These are phyloP conservation scores for Brassica balearica DNA, from an alignment of 441 rosid species.

Conservation along the genomic window DNA sequence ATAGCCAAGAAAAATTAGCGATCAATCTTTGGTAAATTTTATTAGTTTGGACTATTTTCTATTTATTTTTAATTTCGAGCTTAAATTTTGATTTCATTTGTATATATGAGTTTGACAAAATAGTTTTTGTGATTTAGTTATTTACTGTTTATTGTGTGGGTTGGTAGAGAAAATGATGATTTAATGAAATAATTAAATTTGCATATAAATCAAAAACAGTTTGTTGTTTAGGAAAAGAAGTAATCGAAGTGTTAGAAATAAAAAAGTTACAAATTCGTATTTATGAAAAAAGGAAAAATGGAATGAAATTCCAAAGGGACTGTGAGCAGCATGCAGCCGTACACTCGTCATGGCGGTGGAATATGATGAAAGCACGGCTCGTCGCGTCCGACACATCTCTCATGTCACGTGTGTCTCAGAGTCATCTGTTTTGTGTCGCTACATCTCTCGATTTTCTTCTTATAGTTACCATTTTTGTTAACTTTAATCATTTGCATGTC, in stretches of 20 bases:
- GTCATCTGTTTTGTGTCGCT: constrained; percentile 17
- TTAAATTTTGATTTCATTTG: no score
- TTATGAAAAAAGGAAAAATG: neutral
- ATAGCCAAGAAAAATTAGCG: no score
- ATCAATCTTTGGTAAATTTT: no score
- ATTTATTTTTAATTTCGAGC: no score
- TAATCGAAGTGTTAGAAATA: neutral
- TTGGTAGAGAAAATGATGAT: no score
- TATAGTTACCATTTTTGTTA: neutral
- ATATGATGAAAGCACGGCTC: constrained; percentile 13
- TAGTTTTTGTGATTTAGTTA: no score
- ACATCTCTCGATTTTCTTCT: constrained; percentile 18
- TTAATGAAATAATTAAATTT: no score
- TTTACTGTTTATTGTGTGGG: no score
- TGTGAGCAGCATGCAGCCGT: constrained; percentile 28
- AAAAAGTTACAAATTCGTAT: neutral
- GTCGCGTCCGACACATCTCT: constrained; percentile 30
- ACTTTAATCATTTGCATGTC: neutral
- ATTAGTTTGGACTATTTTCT: no score
- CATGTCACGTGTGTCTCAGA: constrained; percentile 19
- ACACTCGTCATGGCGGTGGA: constrained; percentile 22
- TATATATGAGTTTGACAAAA: no score
- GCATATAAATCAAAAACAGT: no score
- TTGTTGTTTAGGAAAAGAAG: neutral
- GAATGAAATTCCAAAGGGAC: neutral